These are phyloP conservation scores for Gossypium gossypioides DNA, from an alignment of 441 rosid genomes.

Conservation along the genomic window DNA sequence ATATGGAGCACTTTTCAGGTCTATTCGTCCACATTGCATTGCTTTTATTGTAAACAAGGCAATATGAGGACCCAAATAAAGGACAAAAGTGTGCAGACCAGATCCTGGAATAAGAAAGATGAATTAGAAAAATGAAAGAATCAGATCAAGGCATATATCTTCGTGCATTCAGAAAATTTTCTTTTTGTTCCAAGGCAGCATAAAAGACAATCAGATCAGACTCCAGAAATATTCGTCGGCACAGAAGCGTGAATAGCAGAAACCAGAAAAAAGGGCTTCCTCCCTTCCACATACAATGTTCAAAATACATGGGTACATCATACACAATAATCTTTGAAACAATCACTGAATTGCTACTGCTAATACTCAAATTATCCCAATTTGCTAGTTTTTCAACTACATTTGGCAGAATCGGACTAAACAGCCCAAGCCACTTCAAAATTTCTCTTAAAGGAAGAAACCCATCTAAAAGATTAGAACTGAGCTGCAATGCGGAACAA, in stretches of 20 bases:
- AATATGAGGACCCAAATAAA: slow-evolving; percentile 93
- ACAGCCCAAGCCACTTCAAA: not conserved
- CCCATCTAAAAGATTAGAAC: not conserved
- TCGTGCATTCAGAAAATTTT: not conserved
- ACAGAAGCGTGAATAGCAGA: not conserved
- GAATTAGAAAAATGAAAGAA: not conserved
- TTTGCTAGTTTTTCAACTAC: not conserved
- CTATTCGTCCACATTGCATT: slow-evolving; percentile 88
- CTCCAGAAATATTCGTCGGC: not conserved
- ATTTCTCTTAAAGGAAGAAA: not conserved
- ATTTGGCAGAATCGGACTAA: not conserved
- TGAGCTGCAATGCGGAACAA: not conserved
- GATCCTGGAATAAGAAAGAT: slow-evolving; percentile 52
- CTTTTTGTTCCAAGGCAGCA: not conserved
- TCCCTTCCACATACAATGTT: not conserved
- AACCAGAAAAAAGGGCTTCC: not conserved
- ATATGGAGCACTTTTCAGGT: slow-evolving; percentile 76
- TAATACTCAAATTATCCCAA: not conserved
- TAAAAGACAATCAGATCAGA: not conserved
- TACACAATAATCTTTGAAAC: not conserved
- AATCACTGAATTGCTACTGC: not conserved
- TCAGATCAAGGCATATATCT: slow-evolving; percentile 1
- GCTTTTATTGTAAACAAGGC: slow-evolving; percentile 87
- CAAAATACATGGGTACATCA: not conserved
- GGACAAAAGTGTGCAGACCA: slow-evolving; percentile 96